phyloP scores from a whole-genome alignment of 1,139 yeast species.

The Nematodospora anomalae region DNA sequence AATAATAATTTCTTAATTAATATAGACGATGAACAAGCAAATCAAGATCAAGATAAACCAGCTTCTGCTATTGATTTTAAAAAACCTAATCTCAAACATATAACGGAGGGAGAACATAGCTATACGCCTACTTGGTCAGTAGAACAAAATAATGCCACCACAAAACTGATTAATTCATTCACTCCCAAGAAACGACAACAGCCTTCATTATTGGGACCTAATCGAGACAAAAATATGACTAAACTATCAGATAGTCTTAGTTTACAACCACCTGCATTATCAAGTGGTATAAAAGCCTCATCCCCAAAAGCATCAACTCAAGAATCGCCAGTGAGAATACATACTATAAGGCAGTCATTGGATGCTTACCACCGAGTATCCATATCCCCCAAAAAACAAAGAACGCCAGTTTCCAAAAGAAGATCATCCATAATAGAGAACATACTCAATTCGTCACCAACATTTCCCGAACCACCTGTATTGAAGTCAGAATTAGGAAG shows the following conservation, averaged over 20 bases:
- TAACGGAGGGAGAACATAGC: constrained; percentile 24
- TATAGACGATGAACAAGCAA: constrained; percentile 15
- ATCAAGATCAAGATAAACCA: constrained; percentile 9
- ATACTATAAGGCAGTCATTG: constrained; percentile 37
- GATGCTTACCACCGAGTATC: constrained; percentile 35
- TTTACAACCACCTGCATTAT: constrained; percentile 10
- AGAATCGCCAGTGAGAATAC: constrained; percentile 19
- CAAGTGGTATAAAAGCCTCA: constrained; percentile 1
- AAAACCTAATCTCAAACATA: constrained; percentile 24
- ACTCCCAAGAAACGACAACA: constrained; percentile 36
- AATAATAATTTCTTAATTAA: constrained; percentile 19
- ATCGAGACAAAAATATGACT: constrained; percentile 7
- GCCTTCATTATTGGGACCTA: constrained; percentile 23
- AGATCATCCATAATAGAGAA: constrained; percentile 46
- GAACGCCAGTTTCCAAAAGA: constrained; percentile 20
- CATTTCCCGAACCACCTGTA: constrained; percentile 49
- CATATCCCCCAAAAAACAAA: constrained; percentile 17
- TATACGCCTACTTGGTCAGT: constrained; percentile 41
- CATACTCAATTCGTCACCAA: constrained; percentile 51
- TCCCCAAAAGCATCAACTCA: constrained; percentile 6
- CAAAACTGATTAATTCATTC: constrained; percentile 29
- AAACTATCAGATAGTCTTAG: constrained; percentile 9
- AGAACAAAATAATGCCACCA: constrained; percentile 24
- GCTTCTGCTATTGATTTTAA: constrained; percentile 16
- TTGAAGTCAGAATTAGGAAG: constrained; percentile 35